Conservation (phyloP, 495 filamentous ascomycete species). For the Pyrenopolyporus hunteri region DNA sequence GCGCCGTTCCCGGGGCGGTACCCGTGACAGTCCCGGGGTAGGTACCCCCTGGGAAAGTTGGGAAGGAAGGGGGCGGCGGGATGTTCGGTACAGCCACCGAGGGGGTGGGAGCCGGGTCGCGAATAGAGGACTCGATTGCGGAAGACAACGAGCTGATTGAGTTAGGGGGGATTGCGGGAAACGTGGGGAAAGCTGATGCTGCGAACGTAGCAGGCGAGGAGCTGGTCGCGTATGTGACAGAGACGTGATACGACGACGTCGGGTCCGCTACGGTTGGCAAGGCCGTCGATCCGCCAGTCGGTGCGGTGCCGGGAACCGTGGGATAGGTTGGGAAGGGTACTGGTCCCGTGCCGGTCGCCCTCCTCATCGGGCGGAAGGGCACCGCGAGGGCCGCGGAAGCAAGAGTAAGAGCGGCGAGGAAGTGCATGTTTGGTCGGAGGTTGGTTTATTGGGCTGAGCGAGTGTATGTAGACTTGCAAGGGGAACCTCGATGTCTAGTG, state of each 20-base stretch:
- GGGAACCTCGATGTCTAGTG: conserved; percentile 12
- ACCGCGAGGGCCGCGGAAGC: conserved; percentile 29
- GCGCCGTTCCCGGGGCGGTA: background rate
- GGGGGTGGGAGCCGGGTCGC: background rate
- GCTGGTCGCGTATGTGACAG: conserved; percentile 15
- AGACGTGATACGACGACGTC: conserved; percentile 6
- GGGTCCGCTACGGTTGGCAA: conserved; percentile 7
- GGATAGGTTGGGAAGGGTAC: background rate
- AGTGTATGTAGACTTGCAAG: conserved; percentile 19
- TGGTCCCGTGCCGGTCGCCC: background rate
- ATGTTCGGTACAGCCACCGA: background rate
- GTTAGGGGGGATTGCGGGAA: background rate
- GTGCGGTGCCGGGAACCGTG: conserved; percentile 9
- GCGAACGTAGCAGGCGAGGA: background rate
- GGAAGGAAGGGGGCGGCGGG: background rate
- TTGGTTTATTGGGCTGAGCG: conserved; percentile 13
- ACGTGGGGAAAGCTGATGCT: background rate
- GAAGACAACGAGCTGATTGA: background rate
- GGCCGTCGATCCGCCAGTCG: conserved; percentile 19
- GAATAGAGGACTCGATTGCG: background rate
- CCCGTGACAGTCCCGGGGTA: background rate
- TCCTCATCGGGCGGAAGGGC: conserved; percentile 14
- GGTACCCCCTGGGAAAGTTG: background rate
- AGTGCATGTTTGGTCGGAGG: conserved; percentile 20
- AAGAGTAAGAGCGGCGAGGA: conserved; percentile 28